Conservation (phyloP, 768 basidiomycete species). For the Naganishia kalamii region DNA sequence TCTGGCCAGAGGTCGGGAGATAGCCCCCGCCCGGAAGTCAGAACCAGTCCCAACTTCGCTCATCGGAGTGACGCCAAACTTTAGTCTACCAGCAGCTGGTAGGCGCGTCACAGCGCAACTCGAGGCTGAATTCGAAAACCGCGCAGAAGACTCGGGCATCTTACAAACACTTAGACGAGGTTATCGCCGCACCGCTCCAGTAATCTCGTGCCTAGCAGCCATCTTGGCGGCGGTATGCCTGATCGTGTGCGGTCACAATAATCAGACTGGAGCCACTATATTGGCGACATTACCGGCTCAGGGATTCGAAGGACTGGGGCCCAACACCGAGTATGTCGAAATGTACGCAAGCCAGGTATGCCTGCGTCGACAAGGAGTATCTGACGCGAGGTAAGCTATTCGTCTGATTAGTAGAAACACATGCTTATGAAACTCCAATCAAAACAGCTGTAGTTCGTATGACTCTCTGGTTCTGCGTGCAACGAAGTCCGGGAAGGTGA, state of each 20-base stretch:
- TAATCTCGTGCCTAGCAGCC: neutral
- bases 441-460: neutral
- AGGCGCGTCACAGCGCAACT: neutral
- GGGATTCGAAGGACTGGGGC: neutral
- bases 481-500: neutral
- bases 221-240: neutral
- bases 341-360: too few relatives aligned
- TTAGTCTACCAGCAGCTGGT: too few relatives aligned
- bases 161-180: neutral
- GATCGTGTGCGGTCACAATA: neutral
- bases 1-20: too few relatives aligned
- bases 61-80: too few relatives aligned
- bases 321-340: neutral
- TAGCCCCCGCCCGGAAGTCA: too few relatives aligned
- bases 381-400: too few relatives aligned
- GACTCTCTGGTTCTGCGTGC: neutral
- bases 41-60: too few relatives aligned
- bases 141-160: neutral
- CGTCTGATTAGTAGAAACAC: neutral
- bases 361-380: neutral
- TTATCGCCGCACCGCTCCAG: neutral
- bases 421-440: neutral
- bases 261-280: neutral
- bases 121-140: neutral
- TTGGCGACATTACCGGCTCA: neutral